A percentile compares a stretch with the other conserved stretches of the same genome.
Conservation (phyloP, 352 stramenopile species). For the Globisporangium megalacanthum region DNA sequence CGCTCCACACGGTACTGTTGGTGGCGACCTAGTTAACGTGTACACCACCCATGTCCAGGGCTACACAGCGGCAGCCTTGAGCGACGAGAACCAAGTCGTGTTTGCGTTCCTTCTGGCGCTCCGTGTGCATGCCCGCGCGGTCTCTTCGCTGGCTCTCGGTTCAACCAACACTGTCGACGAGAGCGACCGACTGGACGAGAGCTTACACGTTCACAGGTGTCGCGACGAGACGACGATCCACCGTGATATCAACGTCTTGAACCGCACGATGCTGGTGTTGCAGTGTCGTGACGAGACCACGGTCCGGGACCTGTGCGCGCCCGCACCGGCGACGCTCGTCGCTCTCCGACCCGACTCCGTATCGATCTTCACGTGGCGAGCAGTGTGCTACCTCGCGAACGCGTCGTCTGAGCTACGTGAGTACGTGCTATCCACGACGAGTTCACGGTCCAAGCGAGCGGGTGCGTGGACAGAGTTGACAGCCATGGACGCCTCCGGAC, state of each 20-base stretch:
- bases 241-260: constrained; percentile 3
- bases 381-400: constrained; percentile 26
- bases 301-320: constrained; percentile 2
- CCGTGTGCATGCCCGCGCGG: constrained; percentile 22
- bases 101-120: constrained; percentile 37
- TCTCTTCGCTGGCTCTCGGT: not conserved
- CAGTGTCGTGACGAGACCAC: constrained; percentile 8
- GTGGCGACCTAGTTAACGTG: constrained; percentile 15
- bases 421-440: constrained; percentile 21
- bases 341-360: constrained; percentile 17
- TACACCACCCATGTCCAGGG: constrained; percentile 14
- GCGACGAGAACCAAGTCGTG: constrained; percentile 24
- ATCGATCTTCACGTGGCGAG: constrained; percentile 16
- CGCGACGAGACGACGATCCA: not conserved
- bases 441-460: constrained; percentile 4
- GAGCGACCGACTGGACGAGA: not conserved
- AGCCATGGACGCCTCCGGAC: not conserved
- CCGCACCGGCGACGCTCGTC: constrained; percentile 13
- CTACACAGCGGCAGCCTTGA: constrained; percentile 21
- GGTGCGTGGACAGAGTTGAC: constrained; percentile 21
- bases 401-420: constrained; percentile 17
- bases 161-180: not conserved
- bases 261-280: constrained; percentile 5
- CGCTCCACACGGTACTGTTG: constrained; percentile 11
- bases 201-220: not conserved